These are phyloP conservation scores for Leishmania turanica DNA, from an alignment of 208 protist species.

Conservation along the genomic window DNA sequence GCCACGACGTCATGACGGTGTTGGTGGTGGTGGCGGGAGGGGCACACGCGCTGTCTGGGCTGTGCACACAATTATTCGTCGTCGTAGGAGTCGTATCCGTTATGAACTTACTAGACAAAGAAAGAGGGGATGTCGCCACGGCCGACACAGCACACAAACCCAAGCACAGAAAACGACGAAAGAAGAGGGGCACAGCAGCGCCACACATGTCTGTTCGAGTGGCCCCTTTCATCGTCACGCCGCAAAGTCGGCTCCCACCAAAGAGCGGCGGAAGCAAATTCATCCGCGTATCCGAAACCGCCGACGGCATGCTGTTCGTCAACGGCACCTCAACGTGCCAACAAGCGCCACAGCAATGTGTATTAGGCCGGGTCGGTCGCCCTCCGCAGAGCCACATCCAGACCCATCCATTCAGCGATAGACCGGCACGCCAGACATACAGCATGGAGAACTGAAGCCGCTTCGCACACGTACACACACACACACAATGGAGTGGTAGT, in stretches of 20 bases:
- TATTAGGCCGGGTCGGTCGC: background rate
- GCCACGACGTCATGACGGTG: background rate
- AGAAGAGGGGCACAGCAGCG: background rate
- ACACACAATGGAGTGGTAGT: too few relatives aligned
- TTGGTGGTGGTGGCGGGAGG: background rate
- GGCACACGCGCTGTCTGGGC: background rate
- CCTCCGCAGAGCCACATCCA: background rate
- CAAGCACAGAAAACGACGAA: too few relatives aligned
- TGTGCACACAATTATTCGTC: background rate
- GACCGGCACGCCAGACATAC: background rate
- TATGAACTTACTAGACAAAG: background rate
- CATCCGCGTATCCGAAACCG: too few relatives aligned
- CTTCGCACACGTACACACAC: background rate
- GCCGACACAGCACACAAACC: background rate
- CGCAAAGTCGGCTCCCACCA: background rate
- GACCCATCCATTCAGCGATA: background rate
- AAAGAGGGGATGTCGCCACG: background rate
- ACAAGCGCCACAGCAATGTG: background rate
- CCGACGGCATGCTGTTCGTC: background rate
- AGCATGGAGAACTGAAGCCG: background rate
- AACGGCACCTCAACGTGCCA: background rate
- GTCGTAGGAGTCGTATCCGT: background rate
- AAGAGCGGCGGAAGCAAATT: background rate
- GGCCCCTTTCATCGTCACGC: background rate
- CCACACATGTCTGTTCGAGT: background rate